Evolutionary conservation across 2,329 filamentous ascomycete genomes (phyloP), one percentile per base, ranked within the genome.

Genomic region (Lachnellula suecica): DNA sequence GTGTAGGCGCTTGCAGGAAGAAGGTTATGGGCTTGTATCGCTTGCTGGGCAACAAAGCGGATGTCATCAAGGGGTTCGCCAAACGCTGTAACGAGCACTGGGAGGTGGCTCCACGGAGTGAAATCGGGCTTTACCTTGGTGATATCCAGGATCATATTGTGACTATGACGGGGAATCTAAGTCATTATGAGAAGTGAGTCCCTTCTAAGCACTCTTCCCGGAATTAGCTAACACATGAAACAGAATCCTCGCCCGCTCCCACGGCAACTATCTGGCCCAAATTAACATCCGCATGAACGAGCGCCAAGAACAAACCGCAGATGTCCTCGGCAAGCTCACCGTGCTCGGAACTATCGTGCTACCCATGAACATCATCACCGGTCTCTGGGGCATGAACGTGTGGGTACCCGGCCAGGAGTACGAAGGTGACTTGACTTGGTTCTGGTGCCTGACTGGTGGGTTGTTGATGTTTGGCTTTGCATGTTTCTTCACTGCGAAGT

Each of bases 211-310:
- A n/a, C n/a, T n/a, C n/a, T n/a, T n/a, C n/a, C n/a, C n/a, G 22
- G 13, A n/a, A 29, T 13, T 22, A 29, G 42, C 59, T 66, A 55
- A 53, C 42, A 20, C 24, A 15, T 4, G 20, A 15, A 25, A 3
- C 59, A 94, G 91, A 66, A 89, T 99, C 45, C 79, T 99, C 24
- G 90, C 90, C 44, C 84, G 94, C 52, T 92, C 92, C 11, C 94
- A 99, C 66, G 89, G 85, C 67, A 99, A 97, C 69, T 99, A 99
- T 69, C 87, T 99, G n/a, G 94, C 94, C 1, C 94, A 99, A 70
- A 97, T 99, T 74, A 97, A 97, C 71, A 96, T 97, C 64, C 85
- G 91, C 65, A 97, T 97, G 93, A 97, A 97, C 71, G 93, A 97
- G 75, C 87, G 94, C 43, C 90, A 95, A 69, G 93, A 99, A 70